phyloP scores from a whole-genome alignment of 192 early-diverging fungal species.

The Podila epicladia region DNA sequence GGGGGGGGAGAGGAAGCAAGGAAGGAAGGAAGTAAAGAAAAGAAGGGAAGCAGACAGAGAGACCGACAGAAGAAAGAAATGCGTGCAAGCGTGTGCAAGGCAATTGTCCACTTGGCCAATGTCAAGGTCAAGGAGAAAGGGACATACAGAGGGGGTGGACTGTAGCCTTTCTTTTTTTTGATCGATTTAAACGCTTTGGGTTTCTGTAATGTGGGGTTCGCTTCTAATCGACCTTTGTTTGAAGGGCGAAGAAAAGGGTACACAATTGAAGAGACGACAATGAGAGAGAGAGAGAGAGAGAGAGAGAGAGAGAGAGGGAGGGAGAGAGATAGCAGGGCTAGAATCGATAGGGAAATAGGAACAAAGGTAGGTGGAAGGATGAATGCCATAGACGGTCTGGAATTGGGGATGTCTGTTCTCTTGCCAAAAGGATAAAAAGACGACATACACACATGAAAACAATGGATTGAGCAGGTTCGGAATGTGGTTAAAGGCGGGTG shows the following conservation, averaged over 20 bases:
- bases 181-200: too few relatives aligned
- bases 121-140: too few relatives aligned
- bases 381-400: neutral
- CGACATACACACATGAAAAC: neutral
- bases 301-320: neutral
- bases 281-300: slow-evolving; percentile 8
- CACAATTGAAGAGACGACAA: neutral
- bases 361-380: neutral
- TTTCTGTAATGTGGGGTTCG: too few relatives aligned
- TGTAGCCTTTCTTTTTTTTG: neutral
- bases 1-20: neutral
- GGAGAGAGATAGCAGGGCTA: slow-evolving; percentile 5
- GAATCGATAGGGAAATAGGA: neutral
- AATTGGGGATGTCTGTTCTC: neutral
- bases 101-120: neutral
- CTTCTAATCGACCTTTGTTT: too few relatives aligned
- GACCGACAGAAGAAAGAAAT: neutral
- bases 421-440: neutral
- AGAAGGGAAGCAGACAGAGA: neutral
- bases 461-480: neutral
- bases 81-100: neutral
- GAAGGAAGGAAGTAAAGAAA: neutral
- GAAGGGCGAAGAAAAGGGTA: too few relatives aligned
- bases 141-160: neutral
- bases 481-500: neutral